phyloP scores from a whole-genome alignment of 2,329 filamentous ascomycete species.

The Endocalyx cinctus region DNA sequence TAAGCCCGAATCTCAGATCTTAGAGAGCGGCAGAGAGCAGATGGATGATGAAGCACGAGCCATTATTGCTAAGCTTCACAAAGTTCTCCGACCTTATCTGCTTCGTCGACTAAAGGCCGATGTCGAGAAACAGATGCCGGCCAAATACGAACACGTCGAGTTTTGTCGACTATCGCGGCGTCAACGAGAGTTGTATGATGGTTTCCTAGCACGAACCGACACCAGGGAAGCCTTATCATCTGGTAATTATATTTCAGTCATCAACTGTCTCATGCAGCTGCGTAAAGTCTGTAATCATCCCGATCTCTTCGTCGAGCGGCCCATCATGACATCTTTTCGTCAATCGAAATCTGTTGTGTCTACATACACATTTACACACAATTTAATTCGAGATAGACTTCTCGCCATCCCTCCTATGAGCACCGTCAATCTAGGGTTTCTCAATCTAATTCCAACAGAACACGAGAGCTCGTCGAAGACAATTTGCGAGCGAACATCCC shows the following conservation, averaged over 20 bases:
- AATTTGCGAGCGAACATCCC: constrained; percentile 51
- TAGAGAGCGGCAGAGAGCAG: constrained; percentile 88
- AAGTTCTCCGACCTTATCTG: constrained; percentile 87
- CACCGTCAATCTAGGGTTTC: constrained; percentile 66
- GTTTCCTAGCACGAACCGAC: constrained; percentile 85
- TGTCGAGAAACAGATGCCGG: constrained; percentile 98
- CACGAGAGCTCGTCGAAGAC: constrained; percentile 60
- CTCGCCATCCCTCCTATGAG: constrained; percentile 59
- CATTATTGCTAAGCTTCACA: constrained; percentile 90
- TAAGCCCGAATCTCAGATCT: constrained; percentile 89
- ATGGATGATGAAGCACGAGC: constrained; percentile 91
- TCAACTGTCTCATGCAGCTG: constrained; percentile 96
- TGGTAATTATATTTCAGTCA: constrained; percentile 95
- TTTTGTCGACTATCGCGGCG: constrained; percentile 93
- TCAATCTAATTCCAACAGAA: constrained; percentile 72
- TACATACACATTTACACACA: constrained; percentile 69
- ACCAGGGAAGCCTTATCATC: constrained; percentile 85
- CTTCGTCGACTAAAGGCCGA: constrained; percentile 89
- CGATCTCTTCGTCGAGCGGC: constrained; percentile 90
- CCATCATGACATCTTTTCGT: constrained; percentile 94
- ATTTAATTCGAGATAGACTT: constrained; percentile 62
- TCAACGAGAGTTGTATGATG: constrained; percentile 92
- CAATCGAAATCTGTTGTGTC: constrained; percentile 76
- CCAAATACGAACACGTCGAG: constrained; percentile 95
- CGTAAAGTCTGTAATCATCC: constrained; percentile 98